Evolutionary conservation across 1,284 basidiomycete genomes (phyloP), one percentile per base, ranked within the genome.

Genomic region (Ustilago tritici): DNA sequence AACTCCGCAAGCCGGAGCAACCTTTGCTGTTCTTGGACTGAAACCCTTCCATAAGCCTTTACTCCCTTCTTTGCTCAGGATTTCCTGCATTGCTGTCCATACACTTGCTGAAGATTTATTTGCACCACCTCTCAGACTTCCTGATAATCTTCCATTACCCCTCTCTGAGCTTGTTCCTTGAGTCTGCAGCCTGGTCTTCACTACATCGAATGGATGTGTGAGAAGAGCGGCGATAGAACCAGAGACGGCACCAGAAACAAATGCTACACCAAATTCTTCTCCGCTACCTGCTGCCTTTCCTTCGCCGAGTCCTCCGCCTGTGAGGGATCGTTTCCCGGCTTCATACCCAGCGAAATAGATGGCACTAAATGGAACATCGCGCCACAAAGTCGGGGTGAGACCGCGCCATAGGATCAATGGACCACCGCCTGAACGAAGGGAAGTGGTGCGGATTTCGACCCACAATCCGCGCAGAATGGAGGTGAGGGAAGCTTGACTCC

Each of bases 1-100:
- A 75, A 96, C 93, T 35, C 96, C 96, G 87, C 97, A 99, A 32
- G 97, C 95, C n/a, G 97, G 97, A 4, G 95, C 96, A 76, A 98
- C 95, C 87, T 99, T 99, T 35, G 92, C 94, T 60, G 96, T 91
- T 40, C 96, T 91, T 38, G 97, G 96, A 4, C 92, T 88, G 43
- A 95, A 88, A 0, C 96, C 96, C 46, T 93, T 91, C 86, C 93
- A 97, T 43, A 98, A 87, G 2, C 94, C 93, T 7, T 88, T 86
- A 14, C 88, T 74, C 0, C 96, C 96, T 86, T 99, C 97, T 7
- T 89, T 92, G 58, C 89, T 89, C 34, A 93, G 83, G 47, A 99
- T 92, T 62, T 92, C 89, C 54, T 89, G 74, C 40, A 94, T 87
- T 5, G 95, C 8, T 9, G 14, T 47, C 63, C 63, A 67, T 28